These are phyloP conservation scores for Scheffersomyces quercinus DNA, from an alignment of 1,139 yeast species.

Conservation along the genomic window DNA sequence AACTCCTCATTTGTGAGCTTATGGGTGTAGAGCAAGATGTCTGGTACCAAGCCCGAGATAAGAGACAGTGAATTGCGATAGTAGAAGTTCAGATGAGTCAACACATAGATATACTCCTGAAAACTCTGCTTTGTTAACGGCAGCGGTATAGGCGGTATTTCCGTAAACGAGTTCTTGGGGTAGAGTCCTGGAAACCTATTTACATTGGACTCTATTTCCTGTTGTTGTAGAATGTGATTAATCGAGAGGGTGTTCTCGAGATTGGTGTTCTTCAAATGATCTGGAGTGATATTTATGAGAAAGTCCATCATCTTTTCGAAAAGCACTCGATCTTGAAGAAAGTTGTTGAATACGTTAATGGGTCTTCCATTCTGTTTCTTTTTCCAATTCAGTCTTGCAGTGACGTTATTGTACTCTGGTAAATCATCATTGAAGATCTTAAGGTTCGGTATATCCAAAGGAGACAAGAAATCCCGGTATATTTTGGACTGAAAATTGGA, in stretches of 20 bases:
- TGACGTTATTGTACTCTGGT: conserved; percentile 21
- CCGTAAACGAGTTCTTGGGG: conserved; percentile 21
- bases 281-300: conserved; percentile 37
- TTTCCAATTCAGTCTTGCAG: conserved; percentile 31
- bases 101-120: conserved; percentile 35
- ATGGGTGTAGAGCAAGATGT: conserved; percentile 42
- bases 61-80: conserved; percentile 40
- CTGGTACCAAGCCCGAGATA: conserved; percentile 38
- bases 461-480: conserved; percentile 38
- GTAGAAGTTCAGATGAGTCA: conserved; percentile 37
- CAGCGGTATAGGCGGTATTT: conserved; percentile 36
- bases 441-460: conserved; percentile 36
- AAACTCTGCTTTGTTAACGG: conserved; percentile 32
- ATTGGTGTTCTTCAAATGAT: conserved; percentile 19
- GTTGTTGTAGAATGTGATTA: conserved; percentile 1
- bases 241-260: not conserved
- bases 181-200: conserved; percentile 3
- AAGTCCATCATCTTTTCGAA: conserved; percentile 36
- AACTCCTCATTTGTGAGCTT: conserved; percentile 31
- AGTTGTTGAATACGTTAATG: conserved; percentile 13
- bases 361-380: conserved; percentile 15
- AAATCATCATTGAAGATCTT: conserved; percentile 28
- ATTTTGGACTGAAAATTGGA: conserved; percentile 21
- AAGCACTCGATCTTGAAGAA: conserved; percentile 26
- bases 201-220: conserved; percentile 5